Evolutionary conservation across 805 yeast species (phyloP), one percentile per base, ranked within the genome.

Genomic region (Monosporozyma unispora): DNA sequence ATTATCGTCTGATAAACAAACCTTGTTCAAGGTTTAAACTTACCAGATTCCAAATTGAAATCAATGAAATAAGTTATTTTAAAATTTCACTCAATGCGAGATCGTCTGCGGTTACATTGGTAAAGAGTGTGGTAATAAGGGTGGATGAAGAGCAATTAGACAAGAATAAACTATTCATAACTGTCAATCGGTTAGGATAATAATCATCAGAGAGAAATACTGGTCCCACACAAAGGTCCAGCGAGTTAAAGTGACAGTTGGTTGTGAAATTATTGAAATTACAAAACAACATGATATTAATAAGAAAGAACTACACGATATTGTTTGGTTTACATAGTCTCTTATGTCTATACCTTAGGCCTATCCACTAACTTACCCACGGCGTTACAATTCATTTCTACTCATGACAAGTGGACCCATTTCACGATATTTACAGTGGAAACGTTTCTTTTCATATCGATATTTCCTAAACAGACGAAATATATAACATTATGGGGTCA

Each of bases 361-460:
- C 51, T 70, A 44, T 52, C 66, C 28, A 56, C 62, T 4, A 72
- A 76, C 21, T n/a, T 48, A 2, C 33, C 21, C 14, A 11, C 11
- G 11, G n/a, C 23, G 25, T 11, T 47, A 7, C 69, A 65, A 61
- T 48, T 77, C 4, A 68, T 72, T 0, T 62, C 78, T 9, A 55
- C 56, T 3, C 74, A 79, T 58, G 86, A 80, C 56, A 80, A 80
- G 60, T 29, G 69, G 11, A 58, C 76, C 1, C 86, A 80, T 59
- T 75, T 75, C 48, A 9, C 55, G 4, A 73, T 72, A 5, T 80
- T 80, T 57, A 57, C 70, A 44, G 50, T 73, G 0, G 69, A 80
- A 11, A 75, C 84, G 0, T 60, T 63, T 25, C 70, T 79, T 44
- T 77, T 79, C 57, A 73, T 73, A 52, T 73, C 71, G 60, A 54